Percentiles rank a stretch among this genome's conserved stretches.
These are phyloP conservation scores for Eutypella sp. DNA, from an alignment of 2,329 filamentous ascomycete genomes.

Conservation along the genomic window DNA sequence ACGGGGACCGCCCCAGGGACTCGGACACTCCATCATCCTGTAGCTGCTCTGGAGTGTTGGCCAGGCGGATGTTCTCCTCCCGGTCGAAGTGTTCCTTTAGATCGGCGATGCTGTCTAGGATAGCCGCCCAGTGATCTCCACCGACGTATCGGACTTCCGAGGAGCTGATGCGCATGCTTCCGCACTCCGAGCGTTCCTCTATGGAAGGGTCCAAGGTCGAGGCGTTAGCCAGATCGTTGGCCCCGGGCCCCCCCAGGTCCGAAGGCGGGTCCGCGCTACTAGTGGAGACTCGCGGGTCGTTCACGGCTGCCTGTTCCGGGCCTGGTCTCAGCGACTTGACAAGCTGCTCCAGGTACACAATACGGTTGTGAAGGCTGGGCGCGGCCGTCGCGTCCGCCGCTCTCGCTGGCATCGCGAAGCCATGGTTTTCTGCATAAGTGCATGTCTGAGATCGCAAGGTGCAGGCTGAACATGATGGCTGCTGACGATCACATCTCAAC, in stretches of 20 bases:
- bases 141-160: neutral
- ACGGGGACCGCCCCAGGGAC: no score
- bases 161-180: neutral
- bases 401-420: neutral
- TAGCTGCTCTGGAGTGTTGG: no score
- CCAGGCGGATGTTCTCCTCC: no score
- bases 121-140: constrained; percentile 12
- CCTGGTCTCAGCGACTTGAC: neutral
- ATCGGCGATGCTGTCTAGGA: constrained; percentile 13
- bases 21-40: constrained; percentile 15
- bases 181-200: neutral
- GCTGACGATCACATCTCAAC: constrained; percentile 15
- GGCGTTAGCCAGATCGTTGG: neutral
- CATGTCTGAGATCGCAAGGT: constrained; percentile 10
- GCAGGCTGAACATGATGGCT: constrained; percentile 18
- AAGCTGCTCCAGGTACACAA: neutral
- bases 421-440: constrained; percentile 9
- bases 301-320: neutral
- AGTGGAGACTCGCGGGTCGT: neutral
- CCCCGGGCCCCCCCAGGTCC: constrained; percentile 3
- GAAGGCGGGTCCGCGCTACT: no score
- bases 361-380: neutral
- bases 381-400: neutral
- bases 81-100: constrained; percentile 12
- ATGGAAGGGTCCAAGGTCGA: neutral